Evolutionary conservation across 352 stramenopile species (phyloP).

Genomic region (Phytophthora sp.): DNA sequence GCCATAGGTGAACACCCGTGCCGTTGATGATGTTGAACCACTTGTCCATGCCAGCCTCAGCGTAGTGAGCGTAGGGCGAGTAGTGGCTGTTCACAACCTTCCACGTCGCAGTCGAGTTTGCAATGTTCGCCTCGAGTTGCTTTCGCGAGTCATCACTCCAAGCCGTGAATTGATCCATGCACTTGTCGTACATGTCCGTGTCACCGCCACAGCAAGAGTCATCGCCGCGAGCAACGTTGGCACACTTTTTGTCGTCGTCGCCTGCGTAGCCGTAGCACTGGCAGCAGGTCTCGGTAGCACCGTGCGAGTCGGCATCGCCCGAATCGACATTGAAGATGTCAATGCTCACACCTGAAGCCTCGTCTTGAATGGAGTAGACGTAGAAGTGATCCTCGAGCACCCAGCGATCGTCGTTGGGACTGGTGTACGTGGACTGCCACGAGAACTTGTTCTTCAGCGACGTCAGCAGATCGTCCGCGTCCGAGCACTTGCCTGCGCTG

Average conservation of each 20-base stretch:
- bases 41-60: conserved; percentile 28
- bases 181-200: conserved; percentile 46
- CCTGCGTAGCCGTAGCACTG: conserved; percentile 61
- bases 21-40: conserved; percentile 53
- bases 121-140: conserved; percentile 41
- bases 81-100: conserved; percentile 72
- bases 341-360: conserved; percentile 42
- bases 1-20: conserved; percentile 39
- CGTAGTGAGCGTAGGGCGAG: conserved; percentile 55
- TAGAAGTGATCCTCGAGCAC: conserved; percentile 58
- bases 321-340: conserved; percentile 68
- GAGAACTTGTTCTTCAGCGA: conserved; percentile 49
- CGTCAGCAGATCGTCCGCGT: conserved; percentile 23
- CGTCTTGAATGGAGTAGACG: conserved; percentile 42
- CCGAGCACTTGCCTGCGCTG: conserved; percentile 28
- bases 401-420: conserved; percentile 58
- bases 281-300: conserved; percentile 51
- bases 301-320: conserved; percentile 54
- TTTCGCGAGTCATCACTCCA: conserved; percentile 53
- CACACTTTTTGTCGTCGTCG: conserved; percentile 41
- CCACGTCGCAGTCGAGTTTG: conserved; percentile 60
- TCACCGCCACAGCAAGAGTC: conserved; percentile 41
- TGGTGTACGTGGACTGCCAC: conserved; percentile 51
- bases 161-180: conserved; percentile 38
- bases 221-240: conserved; percentile 43